Evolutionary conservation across 768 basidiomycete species (phyloP).

Genomic region (Gymnopilus dilepis): DNA sequence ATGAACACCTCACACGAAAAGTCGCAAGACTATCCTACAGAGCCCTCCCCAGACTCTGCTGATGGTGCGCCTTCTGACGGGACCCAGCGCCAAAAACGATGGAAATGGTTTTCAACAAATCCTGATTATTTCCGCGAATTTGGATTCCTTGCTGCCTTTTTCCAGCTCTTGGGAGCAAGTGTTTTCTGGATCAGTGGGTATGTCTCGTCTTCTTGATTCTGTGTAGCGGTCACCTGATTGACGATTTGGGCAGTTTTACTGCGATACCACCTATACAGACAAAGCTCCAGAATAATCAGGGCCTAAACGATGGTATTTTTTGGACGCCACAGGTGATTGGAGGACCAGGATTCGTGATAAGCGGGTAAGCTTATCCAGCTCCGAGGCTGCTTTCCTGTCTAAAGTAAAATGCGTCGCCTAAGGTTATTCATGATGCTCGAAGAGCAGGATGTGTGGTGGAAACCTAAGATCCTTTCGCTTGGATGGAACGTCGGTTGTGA

Average conservation of each 20-base stretch:
- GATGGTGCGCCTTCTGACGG: neutral
- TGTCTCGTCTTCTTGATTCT: conserved; percentile 11
- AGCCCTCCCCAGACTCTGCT: neutral
- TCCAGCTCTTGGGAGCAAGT: conserved; percentile 59
- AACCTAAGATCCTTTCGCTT: conserved; percentile 45
- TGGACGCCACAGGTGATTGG: conserved; percentile 71
- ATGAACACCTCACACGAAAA: neutral
- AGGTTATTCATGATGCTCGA: conserved; percentile 56
- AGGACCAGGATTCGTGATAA: conserved; percentile 61
- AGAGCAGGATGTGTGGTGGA: conserved; percentile 60
- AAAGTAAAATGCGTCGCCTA: too few relatives aligned
- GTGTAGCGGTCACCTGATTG: neutral
- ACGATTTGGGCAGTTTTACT: conserved; percentile 32
- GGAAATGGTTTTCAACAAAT: conserved; percentile 46
- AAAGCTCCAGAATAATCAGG: conserved; percentile 32
- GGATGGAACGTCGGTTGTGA: conserved; percentile 61
- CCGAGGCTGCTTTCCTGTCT: too few relatives aligned
- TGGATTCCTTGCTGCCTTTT: conserved; percentile 53
- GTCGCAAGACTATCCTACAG: conserved; percentile 1
- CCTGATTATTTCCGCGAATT: conserved; percentile 46
- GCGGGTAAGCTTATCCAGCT: conserved; percentile 35
- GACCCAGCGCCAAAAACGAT: conserved; percentile 16
- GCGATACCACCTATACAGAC: conserved; percentile 42
- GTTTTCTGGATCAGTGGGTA: conserved; percentile 66
- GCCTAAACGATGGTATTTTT: conserved; percentile 51